Conservation (phyloP, 257 asterid genomes). For the Cynanchum wilfordii region DNA sequence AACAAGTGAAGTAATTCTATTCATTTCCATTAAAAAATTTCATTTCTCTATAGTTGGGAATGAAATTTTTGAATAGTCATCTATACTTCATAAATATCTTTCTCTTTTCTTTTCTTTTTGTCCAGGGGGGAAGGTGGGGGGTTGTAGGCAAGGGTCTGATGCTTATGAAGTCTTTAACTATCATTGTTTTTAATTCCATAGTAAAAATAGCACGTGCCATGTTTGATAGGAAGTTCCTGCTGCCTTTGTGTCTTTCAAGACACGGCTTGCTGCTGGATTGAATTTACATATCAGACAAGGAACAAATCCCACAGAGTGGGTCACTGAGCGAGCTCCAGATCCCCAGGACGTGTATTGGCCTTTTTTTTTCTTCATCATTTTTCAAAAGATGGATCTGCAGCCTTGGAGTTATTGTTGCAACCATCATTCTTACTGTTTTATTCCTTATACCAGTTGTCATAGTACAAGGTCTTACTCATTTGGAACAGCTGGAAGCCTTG, state of each 20-base stretch:
- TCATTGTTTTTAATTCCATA: background rate
- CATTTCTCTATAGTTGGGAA: background rate
- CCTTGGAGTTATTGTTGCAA: slow-evolving; percentile 52
- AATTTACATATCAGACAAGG: slow-evolving; percentile 75
- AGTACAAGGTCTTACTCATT: slow-evolving; percentile 93
- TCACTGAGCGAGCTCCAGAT: slow-evolving; percentile 85
- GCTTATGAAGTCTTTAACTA: background rate
- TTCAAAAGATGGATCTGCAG: slow-evolving; percentile 66
- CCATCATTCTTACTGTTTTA: slow-evolving; percentile 47
- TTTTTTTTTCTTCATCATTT: slow-evolving; percentile 85
- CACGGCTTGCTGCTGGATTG: slow-evolving; percentile 73
- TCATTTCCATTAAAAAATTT: no score
- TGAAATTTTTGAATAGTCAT: background rate
- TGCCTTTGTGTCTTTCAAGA: slow-evolving; percentile 91
- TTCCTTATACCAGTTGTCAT: slow-evolving; percentile 78
- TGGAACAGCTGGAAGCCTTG: slow-evolving; percentile 77
- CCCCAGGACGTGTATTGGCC: slow-evolving; percentile 97
- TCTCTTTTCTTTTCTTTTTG: no score
- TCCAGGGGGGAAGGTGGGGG: background rate
- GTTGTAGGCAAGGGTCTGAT: background rate
- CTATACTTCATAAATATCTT: background rate
- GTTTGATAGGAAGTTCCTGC: slow-evolving; percentile 72
- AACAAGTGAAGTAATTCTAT: background rate
- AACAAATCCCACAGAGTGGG: slow-evolving; percentile 83
- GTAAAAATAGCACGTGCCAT: background rate